A percentile compares a stretch with the other conserved stretches of the same genome.
These are phyloP conservation scores for Cryptococcus neoformans DNA, from an alignment of 1,284 basidiomycete genomes.

Conservation along the genomic window DNA sequence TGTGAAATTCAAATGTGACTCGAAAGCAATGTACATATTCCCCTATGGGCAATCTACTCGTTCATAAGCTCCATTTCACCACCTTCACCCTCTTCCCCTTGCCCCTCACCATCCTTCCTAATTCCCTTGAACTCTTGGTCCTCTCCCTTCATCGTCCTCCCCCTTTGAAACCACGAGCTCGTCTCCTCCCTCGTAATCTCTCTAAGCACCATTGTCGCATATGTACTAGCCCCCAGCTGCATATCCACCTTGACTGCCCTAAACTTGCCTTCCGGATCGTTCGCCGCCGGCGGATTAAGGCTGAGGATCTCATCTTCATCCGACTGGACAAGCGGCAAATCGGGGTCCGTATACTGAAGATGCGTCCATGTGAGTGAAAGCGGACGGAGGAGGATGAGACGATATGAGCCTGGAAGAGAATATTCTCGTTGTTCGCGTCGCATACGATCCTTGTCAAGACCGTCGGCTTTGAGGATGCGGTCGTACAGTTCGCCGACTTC, in stretches of 20 bases:
- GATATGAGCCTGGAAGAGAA: constrained; percentile 86
- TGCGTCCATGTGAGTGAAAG: constrained; percentile 74
- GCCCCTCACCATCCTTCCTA: constrained; percentile 9
- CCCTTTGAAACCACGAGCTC: constrained; percentile 78
- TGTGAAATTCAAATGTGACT: too few species aligned
- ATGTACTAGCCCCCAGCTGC: constrained; percentile 78
- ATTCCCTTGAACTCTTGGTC: constrained; percentile 58
- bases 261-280: constrained; percentile 64
- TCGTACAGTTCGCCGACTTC: constrained; percentile 75
- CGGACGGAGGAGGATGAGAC: constrained; percentile 83
- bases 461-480: constrained; percentile 76
- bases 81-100: constrained; percentile 4
- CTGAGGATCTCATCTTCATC: constrained; percentile 90
- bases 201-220: constrained; percentile 93
- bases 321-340: constrained; percentile 83
- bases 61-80: neutral
- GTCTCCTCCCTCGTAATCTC: constrained; percentile 92
- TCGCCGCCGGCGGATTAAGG: constrained; percentile 63
- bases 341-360: constrained; percentile 87
- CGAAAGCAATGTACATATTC: too few species aligned
- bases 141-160: constrained; percentile 72
- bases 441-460: constrained; percentile 82
- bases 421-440: constrained; percentile 89
- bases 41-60: too few species aligned
- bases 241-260: constrained; percentile 77